These are phyloP conservation scores for Acorus calamus DNA, from an alignment of 106 monocot genomes.

Conservation along the genomic window DNA sequence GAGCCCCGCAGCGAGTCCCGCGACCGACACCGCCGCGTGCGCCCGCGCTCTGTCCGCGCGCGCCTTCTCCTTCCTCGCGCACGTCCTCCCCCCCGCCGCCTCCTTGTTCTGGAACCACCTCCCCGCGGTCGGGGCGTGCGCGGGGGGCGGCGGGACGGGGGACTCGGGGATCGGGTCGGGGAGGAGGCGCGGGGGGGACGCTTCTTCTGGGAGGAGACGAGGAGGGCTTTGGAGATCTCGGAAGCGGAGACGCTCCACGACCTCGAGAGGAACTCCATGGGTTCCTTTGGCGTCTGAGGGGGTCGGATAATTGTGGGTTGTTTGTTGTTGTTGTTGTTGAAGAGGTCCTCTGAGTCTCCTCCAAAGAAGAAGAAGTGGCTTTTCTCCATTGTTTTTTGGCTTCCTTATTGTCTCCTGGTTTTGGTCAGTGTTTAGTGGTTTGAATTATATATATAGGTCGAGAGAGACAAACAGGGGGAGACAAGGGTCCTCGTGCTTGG, in stretches of 20 bases:
- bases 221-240: conserved; percentile 74
- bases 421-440: too few species aligned
- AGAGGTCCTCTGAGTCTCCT: too few species aligned
- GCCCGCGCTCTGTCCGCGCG: conserved; percentile 48
- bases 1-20: conserved; percentile 72
- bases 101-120: conserved; percentile 47
- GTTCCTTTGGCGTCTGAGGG: conserved; percentile 68
- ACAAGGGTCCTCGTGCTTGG: too few species aligned
- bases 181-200: conserved; percentile 34
- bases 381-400: too few species aligned
- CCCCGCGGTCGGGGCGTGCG: conserved; percentile 10
- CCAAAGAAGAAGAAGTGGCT: too few species aligned
- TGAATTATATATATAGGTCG: too few species aligned
- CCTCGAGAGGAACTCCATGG: conserved; percentile 82
- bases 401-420: too few species aligned
- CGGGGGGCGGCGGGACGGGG: too few species aligned
- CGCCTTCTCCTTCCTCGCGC: conserved; percentile 42
- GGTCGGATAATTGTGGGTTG: conserved; percentile 19
- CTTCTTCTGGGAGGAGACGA: conserved; percentile 1
- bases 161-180: conserved; percentile 1
- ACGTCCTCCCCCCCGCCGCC: conserved; percentile 10
- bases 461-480: too few species aligned
- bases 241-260: conserved; percentile 81
- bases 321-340: too few species aligned
- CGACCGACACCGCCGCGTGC: conserved; percentile 68